phyloP scores from a whole-genome alignment of 768 basidiomycete species.

The Lactifluus volemus region DNA sequence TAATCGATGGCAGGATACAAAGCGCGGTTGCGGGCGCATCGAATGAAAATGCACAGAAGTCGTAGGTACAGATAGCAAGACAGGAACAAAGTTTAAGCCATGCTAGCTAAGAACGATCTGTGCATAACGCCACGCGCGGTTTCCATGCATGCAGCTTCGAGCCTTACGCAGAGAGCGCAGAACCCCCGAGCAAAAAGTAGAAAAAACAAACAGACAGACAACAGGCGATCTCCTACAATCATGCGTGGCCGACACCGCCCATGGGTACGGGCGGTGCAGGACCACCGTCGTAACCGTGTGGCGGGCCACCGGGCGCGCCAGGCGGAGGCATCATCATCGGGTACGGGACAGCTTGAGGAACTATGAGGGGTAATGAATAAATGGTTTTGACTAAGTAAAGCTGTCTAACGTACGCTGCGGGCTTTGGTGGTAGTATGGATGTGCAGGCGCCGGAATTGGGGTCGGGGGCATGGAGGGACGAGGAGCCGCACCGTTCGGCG shows the following conservation, averaged over 20 bases:
- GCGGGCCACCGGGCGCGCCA: slow-evolving; percentile 53
- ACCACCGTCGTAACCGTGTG: slow-evolving; percentile 63
- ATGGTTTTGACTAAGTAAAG: background rate
- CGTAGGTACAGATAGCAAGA: slow-evolving; percentile 14
- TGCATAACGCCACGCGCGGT: background rate
- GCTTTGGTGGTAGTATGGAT: slow-evolving; percentile 84
- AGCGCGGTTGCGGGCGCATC: background rate
- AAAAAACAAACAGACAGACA: slow-evolving; percentile 10
- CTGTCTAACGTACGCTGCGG: slow-evolving; percentile 57
- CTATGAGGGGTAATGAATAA: slow-evolving; percentile 30
- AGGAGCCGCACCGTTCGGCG: slow-evolving; percentile 69
- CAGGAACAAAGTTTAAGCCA: background rate
- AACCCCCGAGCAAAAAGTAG: slow-evolving; percentile 11
- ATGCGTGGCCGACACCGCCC: slow-evolving; percentile 63
- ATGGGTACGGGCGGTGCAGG: slow-evolving; percentile 64
- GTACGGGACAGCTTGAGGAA: slow-evolving; percentile 80
- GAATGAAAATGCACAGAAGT: slow-evolving; percentile 4
- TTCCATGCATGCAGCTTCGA: background rate
- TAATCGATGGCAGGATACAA: slow-evolving; percentile 1
- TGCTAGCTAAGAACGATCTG: background rate
- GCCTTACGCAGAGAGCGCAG: background rate
- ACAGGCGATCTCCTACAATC: slow-evolving; percentile 22
- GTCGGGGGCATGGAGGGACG: slow-evolving; percentile 90
- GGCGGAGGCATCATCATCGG: slow-evolving; percentile 91
- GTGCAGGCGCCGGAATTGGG: slow-evolving; percentile 78